phyloP scores from a whole-genome alignment of 371 early-diverging fungal genomes.

The Coemansia sp. region DNA sequence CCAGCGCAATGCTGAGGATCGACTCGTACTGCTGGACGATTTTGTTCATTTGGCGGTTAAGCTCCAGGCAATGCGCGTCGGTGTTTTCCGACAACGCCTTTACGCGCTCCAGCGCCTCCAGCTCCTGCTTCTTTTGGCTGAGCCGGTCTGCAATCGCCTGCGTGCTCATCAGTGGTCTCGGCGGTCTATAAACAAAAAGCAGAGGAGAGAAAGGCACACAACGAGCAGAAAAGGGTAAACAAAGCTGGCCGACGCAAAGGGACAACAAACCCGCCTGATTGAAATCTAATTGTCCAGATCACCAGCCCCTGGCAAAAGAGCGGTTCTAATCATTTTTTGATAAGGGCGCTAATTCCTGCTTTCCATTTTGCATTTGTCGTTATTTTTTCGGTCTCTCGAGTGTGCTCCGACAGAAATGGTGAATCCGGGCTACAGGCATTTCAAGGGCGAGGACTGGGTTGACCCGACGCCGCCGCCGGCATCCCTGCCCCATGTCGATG shows the following conservation, averaged over 20 bases:
- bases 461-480: conserved; percentile 77
- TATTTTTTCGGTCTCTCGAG: not conserved
- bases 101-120: conserved; percentile 40
- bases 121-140: conserved; percentile 44
- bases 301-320: not conserved
- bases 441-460: conserved; percentile 54
- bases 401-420: conserved; percentile 19
- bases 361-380: not conserved
- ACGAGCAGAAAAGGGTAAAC: not conserved
- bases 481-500: conserved; percentile 71
- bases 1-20: conserved; percentile 31
- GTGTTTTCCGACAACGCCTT: conserved; percentile 39
- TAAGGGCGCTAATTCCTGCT: too few relatives aligned
- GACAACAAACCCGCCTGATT: not conserved
- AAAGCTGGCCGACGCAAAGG: not conserved
- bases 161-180: conserved; percentile 27
- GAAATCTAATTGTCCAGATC: not conserved
- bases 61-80: conserved; percentile 45
- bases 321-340: too few relatives aligned
- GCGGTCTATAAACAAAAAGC: not conserved
- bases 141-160: conserved; percentile 38
- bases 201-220: not conserved
- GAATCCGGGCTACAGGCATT: conserved; percentile 49
- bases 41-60: conserved; percentile 46
- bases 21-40: conserved; percentile 44